These are phyloP conservation scores for Globisporangium alternatum DNA, from an alignment of 352 stramenopile species.

Conservation along the genomic window DNA sequence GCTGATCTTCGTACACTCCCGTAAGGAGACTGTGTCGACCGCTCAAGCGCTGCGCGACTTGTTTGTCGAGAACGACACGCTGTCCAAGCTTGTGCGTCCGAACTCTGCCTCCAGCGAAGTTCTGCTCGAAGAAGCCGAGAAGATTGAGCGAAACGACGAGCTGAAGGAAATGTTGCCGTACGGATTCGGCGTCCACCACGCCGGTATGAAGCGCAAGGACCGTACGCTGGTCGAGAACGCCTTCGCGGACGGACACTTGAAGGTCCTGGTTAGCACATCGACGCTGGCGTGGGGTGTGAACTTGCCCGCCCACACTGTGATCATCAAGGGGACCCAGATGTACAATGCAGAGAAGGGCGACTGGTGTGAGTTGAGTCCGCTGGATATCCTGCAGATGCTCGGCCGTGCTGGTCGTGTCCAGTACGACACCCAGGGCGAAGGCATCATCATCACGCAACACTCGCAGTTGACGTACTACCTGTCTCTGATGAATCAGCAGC, in stretches of 20 bases:
- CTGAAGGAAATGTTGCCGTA: constrained; percentile 98
- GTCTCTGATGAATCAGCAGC: constrained; percentile 99
- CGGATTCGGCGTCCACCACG: constrained; percentile 99
- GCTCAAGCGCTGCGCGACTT: constrained; percentile 96
- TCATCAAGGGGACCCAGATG: constrained; percentile 99
- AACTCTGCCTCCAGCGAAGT: constrained; percentile 89
- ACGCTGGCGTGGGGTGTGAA: constrained; percentile 99
- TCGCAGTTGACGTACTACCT: constrained; percentile 99
- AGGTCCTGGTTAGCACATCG: constrained; percentile 97
- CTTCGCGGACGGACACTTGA: constrained; percentile 96
- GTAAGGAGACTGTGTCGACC: constrained; percentile 97
- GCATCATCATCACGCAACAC: constrained; percentile 99
- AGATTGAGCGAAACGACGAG: constrained; percentile 94
- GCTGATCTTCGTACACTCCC: constrained; percentile 99
- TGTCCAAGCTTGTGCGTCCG: constrained; percentile 89
- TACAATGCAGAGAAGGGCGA: constrained; percentile 98
- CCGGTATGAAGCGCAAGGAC: constrained; percentile 96
- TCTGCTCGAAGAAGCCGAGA: constrained; percentile 91
- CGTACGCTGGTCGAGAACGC: constrained; percentile 98
- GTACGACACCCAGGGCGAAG: constrained; percentile 97
- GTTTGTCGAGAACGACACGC: constrained; percentile 94
- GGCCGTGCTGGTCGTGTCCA: constrained; percentile 97
- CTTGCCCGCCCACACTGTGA: constrained; percentile 98
- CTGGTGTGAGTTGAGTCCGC: constrained; percentile 97
- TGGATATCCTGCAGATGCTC: constrained; percentile 99